Evolutionary conservation across 75 land plant genomes (phyloP).

Genomic region (Sequoia sempervirens): DNA sequence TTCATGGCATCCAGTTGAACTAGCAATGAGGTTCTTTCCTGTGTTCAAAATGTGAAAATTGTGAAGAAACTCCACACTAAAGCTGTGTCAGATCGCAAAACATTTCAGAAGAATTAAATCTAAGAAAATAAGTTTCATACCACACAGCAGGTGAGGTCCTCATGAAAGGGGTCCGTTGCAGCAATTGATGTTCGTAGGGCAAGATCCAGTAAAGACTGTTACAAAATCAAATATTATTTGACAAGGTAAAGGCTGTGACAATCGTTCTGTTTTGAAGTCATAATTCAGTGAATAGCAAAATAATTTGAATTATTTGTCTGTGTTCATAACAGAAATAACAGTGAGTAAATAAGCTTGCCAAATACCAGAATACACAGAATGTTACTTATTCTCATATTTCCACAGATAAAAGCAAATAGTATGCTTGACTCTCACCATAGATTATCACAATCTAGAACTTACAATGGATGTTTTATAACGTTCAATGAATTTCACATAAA

Average conservation of each 20-base stretch:
- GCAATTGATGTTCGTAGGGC: conserved; percentile 92
- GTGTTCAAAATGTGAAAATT: conserved; percentile 6
- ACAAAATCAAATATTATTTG: background rate
- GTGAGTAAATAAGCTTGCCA: background rate
- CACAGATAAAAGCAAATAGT: background rate
- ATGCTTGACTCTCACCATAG: background rate
- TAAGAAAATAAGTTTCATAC: conserved; percentile 22
- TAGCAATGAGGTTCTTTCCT: conserved; percentile 70
- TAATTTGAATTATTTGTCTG: background rate
- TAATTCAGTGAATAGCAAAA: background rate
- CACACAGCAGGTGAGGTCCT: conserved; percentile 91
- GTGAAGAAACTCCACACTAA: background rate
- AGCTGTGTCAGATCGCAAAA: background rate
- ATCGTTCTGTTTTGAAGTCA: background rate
- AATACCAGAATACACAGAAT: background rate
- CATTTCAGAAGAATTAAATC: background rate
- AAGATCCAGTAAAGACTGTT: conserved; percentile 89
- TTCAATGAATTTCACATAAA: background rate
- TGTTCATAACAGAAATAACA: background rate
- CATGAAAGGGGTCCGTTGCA: conserved; percentile 90
- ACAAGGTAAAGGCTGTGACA: background rate
- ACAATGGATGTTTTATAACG: background rate
- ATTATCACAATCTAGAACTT: background rate
- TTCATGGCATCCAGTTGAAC: conserved; percentile 44
- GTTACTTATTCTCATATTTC: background rate